Conservation (phyloP, 257 asterid species). For the Cruciata laevipes region DNA sequence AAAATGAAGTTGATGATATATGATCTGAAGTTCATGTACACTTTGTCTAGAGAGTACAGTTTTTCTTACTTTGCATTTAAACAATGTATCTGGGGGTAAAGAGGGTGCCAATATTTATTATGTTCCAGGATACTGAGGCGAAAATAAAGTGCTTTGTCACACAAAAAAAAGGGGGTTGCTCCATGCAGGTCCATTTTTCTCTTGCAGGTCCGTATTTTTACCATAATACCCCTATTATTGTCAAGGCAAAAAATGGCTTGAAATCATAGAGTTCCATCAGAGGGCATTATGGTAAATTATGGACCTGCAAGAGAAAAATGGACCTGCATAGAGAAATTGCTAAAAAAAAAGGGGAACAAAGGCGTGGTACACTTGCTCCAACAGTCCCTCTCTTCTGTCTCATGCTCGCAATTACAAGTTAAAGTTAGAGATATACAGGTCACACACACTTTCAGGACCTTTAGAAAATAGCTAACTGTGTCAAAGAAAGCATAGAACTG, state of each 20-base stretch:
- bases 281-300: too few species aligned
- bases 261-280: too few species aligned
- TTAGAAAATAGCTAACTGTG: background rate
- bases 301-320: too few species aligned
- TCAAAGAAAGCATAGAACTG: conserved; percentile 1
- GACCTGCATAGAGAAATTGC: too few species aligned
- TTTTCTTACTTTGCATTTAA: too few species aligned
- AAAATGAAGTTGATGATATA: background rate
- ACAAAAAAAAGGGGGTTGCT: background rate
- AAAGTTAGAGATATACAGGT: background rate
- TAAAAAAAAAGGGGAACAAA: background rate
- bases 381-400: background rate
- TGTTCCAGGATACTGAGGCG: background rate
- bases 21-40: background rate
- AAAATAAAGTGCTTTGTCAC: background rate
- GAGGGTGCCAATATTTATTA: too few species aligned
- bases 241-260: too few species aligned
- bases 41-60: background rate
- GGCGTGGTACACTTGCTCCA: background rate
- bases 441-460: background rate
- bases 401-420: background rate
- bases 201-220: too few species aligned
- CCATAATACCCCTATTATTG: too few species aligned
- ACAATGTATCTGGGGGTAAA: too few species aligned
- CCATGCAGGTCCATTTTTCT: too few species aligned